Evolutionary conservation across 805 yeast genomes (phyloP).

Genomic region (Cyberlindnera subsufficiens): DNA sequence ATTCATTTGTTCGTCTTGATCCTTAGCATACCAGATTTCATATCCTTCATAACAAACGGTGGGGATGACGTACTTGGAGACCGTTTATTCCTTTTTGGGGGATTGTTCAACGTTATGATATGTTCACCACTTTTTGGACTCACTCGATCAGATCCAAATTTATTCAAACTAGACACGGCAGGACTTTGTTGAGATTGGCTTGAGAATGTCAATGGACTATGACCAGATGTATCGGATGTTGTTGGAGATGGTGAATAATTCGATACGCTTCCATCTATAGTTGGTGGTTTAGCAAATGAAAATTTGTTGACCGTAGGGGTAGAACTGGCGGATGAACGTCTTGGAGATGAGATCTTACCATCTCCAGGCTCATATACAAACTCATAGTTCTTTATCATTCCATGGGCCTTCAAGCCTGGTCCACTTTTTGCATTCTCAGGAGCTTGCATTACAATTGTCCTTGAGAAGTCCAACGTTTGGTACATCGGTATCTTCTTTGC

Average conservation of each 20-base stretch:
- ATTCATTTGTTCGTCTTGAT: neutral
- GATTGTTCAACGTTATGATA: neutral
- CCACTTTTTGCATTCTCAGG: neutral
- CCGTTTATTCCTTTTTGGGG: no score
- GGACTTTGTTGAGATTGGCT: slow-evolving; percentile 13
- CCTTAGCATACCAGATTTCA: slow-evolving; percentile 14
- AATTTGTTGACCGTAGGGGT: slow-evolving; percentile 18
- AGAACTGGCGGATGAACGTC: slow-evolving; percentile 14
- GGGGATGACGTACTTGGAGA: no score
- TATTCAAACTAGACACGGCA: slow-evolving; percentile 9
- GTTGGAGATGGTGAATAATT: slow-evolving; percentile 23
- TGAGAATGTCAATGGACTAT: slow-evolving; percentile 17
- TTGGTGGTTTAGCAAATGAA: slow-evolving; percentile 19
- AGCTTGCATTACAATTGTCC: slow-evolving; percentile 1
- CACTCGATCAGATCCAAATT: neutral
- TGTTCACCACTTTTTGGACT: neutral
- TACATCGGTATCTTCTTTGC: slow-evolving; percentile 11
- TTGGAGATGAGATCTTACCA: slow-evolving; percentile 11
- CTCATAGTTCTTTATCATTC: slow-evolving; percentile 17
- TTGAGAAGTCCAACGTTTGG: slow-evolving; percentile 23
- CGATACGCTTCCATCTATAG: slow-evolving; percentile 13
- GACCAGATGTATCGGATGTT: slow-evolving; percentile 19
- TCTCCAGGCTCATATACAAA: slow-evolving; percentile 21
- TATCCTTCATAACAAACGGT: slow-evolving; percentile 7
- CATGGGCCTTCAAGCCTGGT: slow-evolving; percentile 6